Percentiles rank a stretch among this genome's conserved stretches.
Conservation (phyloP, 345 rosid genomes). For the Cochlearia excelsa region DNA sequence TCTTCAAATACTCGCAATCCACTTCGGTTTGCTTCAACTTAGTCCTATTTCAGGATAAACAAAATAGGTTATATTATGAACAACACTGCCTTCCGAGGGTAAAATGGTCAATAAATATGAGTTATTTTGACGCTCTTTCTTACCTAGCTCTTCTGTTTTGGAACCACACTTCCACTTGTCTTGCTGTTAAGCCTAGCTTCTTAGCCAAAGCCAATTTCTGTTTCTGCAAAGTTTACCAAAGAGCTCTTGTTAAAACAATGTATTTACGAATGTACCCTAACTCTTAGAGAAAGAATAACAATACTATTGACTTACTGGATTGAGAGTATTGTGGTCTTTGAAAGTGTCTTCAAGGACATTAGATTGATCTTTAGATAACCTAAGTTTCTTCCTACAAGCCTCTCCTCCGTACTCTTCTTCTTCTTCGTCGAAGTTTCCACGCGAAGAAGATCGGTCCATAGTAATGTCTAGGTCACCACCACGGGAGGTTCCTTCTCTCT, state of each 20-base stretch:
- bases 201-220: constrained; percentile 87
- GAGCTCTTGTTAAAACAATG: constrained; percentile 6
- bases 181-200: constrained; percentile 75
- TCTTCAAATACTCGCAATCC: constrained; percentile 86
- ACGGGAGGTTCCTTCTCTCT: constrained; percentile 51
- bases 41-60: constrained; percentile 46
- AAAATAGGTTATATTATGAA: constrained; percentile 4
- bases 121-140: constrained; percentile 9
- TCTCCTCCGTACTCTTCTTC: constrained; percentile 96
- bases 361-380: constrained; percentile 93
- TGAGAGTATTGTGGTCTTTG: constrained; percentile 92
- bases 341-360: constrained; percentile 91
- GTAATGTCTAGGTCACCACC: constrained; percentile 57
- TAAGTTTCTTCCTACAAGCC: constrained; percentile 87
- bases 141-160: constrained; percentile 98
- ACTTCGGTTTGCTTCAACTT: constrained; percentile 98
- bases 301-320: constrained; percentile 65
- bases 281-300: neutral
- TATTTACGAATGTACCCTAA: constrained; percentile 2
- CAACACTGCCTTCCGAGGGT: neutral
- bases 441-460: constrained; percentile 60
- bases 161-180: constrained; percentile 99
- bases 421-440: constrained; percentile 54
- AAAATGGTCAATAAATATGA: constrained; percentile 2
- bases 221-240: constrained; percentile 49